Conservation (phyloP, 352 stramenopile species). For the Elongisporangium prolatum region DNA sequence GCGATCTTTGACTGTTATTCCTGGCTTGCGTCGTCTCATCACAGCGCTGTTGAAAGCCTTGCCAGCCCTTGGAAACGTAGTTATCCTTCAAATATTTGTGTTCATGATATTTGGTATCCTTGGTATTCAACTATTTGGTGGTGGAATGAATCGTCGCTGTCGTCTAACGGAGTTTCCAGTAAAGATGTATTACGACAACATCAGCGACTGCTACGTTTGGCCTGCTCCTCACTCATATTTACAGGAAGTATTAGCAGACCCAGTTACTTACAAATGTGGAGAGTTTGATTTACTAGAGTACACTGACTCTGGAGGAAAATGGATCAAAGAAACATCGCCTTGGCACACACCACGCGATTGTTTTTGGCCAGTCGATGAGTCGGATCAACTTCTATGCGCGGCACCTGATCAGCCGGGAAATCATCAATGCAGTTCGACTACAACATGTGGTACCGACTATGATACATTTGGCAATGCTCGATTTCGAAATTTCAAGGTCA, state of each 20-base stretch:
- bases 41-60: constrained; percentile 81
- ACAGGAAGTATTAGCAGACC: constrained; percentile 26
- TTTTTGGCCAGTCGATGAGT: constrained; percentile 90
- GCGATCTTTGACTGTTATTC: constrained; percentile 86
- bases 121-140: constrained; percentile 84
- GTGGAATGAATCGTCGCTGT: constrained; percentile 77
- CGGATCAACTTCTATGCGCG: constrained; percentile 75
- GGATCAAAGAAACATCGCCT: constrained; percentile 63
- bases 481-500: constrained; percentile 43
- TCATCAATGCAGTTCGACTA: constrained; percentile 31
- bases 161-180: constrained; percentile 75
- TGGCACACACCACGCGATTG: constrained; percentile 73
- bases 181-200: constrained; percentile 18
- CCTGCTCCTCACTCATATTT: constrained; percentile 50
- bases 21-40: constrained; percentile 77
- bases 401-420: constrained; percentile 33
- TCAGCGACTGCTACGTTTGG: constrained; percentile 23
- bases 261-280: constrained; percentile 31
- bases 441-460: constrained; percentile 64
- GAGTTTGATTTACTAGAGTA: constrained; percentile 38
- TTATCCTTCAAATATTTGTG: constrained; percentile 87
- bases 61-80: constrained; percentile 83
- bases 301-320: constrained; percentile 29
- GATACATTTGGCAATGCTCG: constrained; percentile 63
- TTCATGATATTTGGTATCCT: constrained; percentile 92